Conservation (phyloP, 371 early-diverging fungal species). For the Mycotypha africana region DNA sequence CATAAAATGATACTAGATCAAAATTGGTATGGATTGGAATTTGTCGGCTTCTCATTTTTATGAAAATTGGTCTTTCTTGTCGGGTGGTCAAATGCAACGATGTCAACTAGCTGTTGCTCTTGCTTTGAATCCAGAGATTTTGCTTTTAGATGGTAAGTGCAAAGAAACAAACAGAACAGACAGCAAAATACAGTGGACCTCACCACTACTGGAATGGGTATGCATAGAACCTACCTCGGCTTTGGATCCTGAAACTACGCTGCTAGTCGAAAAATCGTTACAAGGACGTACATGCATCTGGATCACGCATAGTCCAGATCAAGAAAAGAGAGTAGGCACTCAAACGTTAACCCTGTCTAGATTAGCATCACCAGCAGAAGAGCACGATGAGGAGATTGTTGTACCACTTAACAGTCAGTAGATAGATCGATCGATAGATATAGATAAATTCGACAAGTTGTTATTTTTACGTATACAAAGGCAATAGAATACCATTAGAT, state of each 20-base stretch:
- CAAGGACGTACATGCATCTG: constrained; percentile 59
- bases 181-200: too few relatives aligned
- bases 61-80: constrained; percentile 69
- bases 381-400: too few relatives aligned
- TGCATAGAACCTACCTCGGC: constrained; percentile 84
- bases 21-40: constrained; percentile 64
- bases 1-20: constrained; percentile 19
- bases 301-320: constrained; percentile 80
- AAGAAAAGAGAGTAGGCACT: constrained; percentile 69
- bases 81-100: constrained; percentile 88
- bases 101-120: constrained; percentile 76
- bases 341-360: constrained; percentile 7
- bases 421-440: too few relatives aligned
- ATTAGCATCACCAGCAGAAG: too few relatives aligned
- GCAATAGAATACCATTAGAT: too few relatives aligned
- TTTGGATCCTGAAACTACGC: constrained; percentile 69
- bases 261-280: constrained; percentile 71
- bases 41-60: constrained; percentile 65
- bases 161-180: too few relatives aligned
- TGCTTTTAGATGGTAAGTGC: constrained; percentile 76
- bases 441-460: too few relatives aligned
- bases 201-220: too few relatives aligned
- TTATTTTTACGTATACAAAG: too few relatives aligned
- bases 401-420: too few relatives aligned
- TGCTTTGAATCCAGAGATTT: constrained; percentile 68